Base-by-base conservation (phyloP, 371 early-diverging fungal species). In the Mortierella sp. region DNA sequence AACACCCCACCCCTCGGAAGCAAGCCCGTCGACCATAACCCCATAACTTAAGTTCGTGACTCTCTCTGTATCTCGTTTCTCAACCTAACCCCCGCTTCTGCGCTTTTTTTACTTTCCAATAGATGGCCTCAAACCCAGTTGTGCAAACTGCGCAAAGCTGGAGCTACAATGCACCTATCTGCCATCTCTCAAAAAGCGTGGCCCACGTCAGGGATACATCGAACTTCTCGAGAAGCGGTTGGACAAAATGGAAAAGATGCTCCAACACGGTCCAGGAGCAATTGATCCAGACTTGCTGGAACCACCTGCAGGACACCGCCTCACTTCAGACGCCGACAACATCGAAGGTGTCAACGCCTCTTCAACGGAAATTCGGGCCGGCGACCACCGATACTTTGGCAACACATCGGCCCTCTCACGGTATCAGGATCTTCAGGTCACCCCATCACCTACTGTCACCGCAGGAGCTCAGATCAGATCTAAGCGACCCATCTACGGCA, bases 191-290 rank as follows among this genome's bases (percentile, higher is more conserved):
- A 95, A 94, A 76, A 95, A 95, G 76, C 91, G 96, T 34, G 96
- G 96, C 0, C 96, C 95, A 34, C 93, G 95, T 47, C 95, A 95
- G 80, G 96, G 96, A 11, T 94, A 95, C 76, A 95, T 95, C 21
- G 94, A 94, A 63, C 86, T 92, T 45, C 89, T 96, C 44, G 96
- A 96, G 80, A 92, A 91, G 75, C 89, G 95, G 44, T 90, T 96
- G 42, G 92, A 90, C 71, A 92, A 92, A 78, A 89, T 94, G 81
- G 95, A 95, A 81, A 89, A 89, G 75, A 90, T 93, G 65, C 82
- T 95, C 24, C 82, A 88, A 26, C 87, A 86, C 31, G 80, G 80
- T 55, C 68, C 85, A 72, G 24, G 77, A 75, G 80, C 78, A 8
- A 47, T 81, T 38, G 85, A 81, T 57, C 75, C 81, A n/a, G 85